Base-by-base conservation (phyloP, 495 filamentous ascomycete species). In the Xylaria castorea region DNA sequence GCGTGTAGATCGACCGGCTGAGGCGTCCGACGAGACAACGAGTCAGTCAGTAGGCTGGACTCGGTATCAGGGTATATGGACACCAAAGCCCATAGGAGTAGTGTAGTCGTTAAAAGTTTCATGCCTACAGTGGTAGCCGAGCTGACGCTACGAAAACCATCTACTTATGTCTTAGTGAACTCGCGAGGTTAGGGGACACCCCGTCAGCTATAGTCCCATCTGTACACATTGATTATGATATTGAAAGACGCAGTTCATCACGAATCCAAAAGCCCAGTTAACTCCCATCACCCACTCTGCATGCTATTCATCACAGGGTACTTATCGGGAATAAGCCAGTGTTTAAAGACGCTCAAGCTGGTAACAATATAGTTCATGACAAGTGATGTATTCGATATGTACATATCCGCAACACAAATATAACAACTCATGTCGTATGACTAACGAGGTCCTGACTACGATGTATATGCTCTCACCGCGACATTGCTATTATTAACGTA, bases 1-100 rank as follows among this genome's bases (percentile, higher is more conserved):
- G 38, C 62, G n/a, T 34, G 64, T 32, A 70, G 72, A 55, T 50
- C 42, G 34, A 72, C 64, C 32, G 75, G 68, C 51, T 16, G 38
- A 51, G 71, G 44, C 36, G 53, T 25, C 22, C 53, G 58, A 65
- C 34, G 67, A 72, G 42, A 34, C 60, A 20, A 6, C 71, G 22
- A 71, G 70, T 34, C 77, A 74, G 16, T 67, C 67, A 18, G 80
- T 80, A 61, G 83, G 83, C 20, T 91, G 89, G 89, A 80, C 75
- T 27, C 81, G 78, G 66, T 89, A 88, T 77, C 78, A 85, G 66
- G 87, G 87, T 2, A 75, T 78, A 8, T 91, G 89, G 89, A 80
- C 82, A 25, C 87, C 88, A n/a, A 90, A 85, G 76, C 89, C 89
- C 1, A 91, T 91, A 73, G 89, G 89, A 22, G 79, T 89, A 65